Conservation (phyloP, 1,139 yeast genomes). For the Arxiozyma telluris region DNA sequence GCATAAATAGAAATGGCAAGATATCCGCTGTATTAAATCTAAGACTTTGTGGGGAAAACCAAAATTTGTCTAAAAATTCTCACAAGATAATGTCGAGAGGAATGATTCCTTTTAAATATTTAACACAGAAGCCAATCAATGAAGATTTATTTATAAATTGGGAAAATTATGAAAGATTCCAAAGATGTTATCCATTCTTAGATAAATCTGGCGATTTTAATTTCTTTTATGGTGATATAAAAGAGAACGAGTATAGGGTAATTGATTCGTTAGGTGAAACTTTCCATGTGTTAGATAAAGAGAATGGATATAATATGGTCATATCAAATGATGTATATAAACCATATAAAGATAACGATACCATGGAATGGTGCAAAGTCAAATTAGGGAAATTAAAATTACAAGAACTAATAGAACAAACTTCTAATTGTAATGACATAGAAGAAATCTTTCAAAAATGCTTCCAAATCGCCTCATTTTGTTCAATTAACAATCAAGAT, state of each 20-base stretch:
- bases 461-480: constrained; percentile 46
- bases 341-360: constrained; percentile 38
- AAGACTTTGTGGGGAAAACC: constrained; percentile 23
- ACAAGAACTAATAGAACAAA: constrained; percentile 32
- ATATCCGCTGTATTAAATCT: constrained; percentile 72
- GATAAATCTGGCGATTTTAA: constrained; percentile 73
- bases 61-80: constrained; percentile 23
- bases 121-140: constrained; percentile 27
- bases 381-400: constrained; percentile 42
- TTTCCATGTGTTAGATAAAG: constrained; percentile 35
- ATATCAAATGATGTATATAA: constrained; percentile 31
- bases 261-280: constrained; percentile 28
- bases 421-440: constrained; percentile 14
- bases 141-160: constrained; percentile 40
- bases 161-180: constrained; percentile 29
- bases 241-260: constrained; percentile 31
- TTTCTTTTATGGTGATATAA: constrained; percentile 58
- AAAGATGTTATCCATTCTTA: constrained; percentile 28
- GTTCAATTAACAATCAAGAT: constrained; percentile 27
- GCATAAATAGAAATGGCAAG: constrained; percentile 53
- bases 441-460: constrained; percentile 44
- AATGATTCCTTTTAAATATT: constrained; percentile 50
- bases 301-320: constrained; percentile 14
- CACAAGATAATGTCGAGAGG: constrained; percentile 55
- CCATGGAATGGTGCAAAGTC: constrained; percentile 70